Conservation (phyloP, 306 rosid species). For the Hylodesmum podocarpum region DNA sequence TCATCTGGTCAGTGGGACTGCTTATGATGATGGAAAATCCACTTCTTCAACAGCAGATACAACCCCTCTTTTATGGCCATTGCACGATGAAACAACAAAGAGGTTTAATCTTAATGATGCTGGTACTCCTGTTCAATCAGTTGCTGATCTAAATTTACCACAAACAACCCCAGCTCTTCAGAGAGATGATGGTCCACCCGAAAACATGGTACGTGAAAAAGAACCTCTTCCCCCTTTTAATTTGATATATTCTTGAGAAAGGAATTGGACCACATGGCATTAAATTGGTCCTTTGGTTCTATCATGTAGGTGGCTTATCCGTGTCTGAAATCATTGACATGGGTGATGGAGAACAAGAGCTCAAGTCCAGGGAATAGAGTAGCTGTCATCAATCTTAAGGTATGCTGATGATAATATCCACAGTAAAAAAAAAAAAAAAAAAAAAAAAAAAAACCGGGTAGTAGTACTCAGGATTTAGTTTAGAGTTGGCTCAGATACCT, state of each 20-base stretch:
- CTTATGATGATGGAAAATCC: slow-evolving; percentile 59
- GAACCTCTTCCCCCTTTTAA: not conserved
- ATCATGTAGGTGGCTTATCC: slow-evolving; percentile 74
- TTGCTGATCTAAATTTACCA: slow-evolving; percentile 83
- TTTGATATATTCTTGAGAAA: slow-evolving; percentile 1
- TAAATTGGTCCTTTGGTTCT: slow-evolving; percentile 22
- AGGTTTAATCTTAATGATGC: slow-evolving; percentile 81
- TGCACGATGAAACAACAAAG: slow-evolving; percentile 67
- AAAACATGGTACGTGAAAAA: slow-evolving; percentile 58
- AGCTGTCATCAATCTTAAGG: slow-evolving; percentile 92
- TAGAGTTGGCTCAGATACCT: slow-evolving; percentile 13
- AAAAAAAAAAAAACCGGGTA: too few species aligned
- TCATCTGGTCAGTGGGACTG: slow-evolving; percentile 47
- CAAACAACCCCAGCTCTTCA: slow-evolving; percentile 83
- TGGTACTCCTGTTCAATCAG: slow-evolving; percentile 57
- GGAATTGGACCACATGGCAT: slow-evolving; percentile 24
- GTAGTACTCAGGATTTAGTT: slow-evolving; percentile 22
- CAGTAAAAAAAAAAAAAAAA: not conserved
- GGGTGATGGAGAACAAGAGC: slow-evolving; percentile 97
- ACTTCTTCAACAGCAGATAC: slow-evolving; percentile 58
- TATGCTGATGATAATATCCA: slow-evolving; percentile 33
- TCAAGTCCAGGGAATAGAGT: slow-evolving; percentile 82
- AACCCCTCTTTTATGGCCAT: slow-evolving; percentile 90
- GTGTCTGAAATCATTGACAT: slow-evolving; percentile 91
- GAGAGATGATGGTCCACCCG: slow-evolving; percentile 75